Evolutionary conservation across 1,284 basidiomycete genomes (phyloP).

Genomic region (Apiotrichum mycotoxinovorans): DNA sequence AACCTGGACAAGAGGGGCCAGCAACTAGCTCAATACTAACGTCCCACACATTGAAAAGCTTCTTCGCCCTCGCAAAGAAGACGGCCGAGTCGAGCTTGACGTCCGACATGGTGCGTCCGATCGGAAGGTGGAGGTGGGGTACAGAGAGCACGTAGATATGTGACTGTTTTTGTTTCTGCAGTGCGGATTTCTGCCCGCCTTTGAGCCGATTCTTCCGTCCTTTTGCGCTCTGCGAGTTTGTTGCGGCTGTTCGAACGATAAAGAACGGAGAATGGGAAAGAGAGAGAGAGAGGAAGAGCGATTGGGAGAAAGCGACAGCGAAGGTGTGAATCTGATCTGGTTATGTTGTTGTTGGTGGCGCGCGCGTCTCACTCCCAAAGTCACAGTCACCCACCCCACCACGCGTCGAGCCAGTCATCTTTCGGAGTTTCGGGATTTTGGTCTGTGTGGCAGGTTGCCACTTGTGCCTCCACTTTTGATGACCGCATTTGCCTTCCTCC

Average conservation of each 20-base stretch:
- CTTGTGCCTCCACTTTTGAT: conserved; percentile 19
- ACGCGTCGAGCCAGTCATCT: too few species aligned
- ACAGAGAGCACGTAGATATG: too few species aligned
- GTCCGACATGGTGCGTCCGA: conserved; percentile 47
- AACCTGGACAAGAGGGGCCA: neutral
- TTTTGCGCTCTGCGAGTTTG: too few species aligned
- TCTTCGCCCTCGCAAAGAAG: conserved; percentile 65
- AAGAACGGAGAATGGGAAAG: neutral
- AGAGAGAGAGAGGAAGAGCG: neutral
- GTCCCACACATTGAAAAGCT: conserved; percentile 68
- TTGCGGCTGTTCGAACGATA: too few species aligned
- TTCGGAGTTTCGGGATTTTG: too few species aligned
- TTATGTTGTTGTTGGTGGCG: neutral
- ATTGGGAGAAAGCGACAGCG: neutral
- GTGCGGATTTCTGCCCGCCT: too few species aligned
- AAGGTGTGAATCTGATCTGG: neutral
- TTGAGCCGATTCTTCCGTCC: too few species aligned
- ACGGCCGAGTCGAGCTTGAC: conserved; percentile 55
- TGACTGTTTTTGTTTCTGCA: neutral
- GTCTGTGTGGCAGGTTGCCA: neutral
- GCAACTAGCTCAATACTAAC: conserved; percentile 53
- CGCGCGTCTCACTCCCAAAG: too few species aligned
- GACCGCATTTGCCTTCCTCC: neutral
- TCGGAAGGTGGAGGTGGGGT: conserved; percentile 5
- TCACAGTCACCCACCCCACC: too few species aligned